These are phyloP conservation scores for Apiotrichum gracile DNA, from an alignment of 1,284 basidiomycete species.

Conservation along the genomic window DNA sequence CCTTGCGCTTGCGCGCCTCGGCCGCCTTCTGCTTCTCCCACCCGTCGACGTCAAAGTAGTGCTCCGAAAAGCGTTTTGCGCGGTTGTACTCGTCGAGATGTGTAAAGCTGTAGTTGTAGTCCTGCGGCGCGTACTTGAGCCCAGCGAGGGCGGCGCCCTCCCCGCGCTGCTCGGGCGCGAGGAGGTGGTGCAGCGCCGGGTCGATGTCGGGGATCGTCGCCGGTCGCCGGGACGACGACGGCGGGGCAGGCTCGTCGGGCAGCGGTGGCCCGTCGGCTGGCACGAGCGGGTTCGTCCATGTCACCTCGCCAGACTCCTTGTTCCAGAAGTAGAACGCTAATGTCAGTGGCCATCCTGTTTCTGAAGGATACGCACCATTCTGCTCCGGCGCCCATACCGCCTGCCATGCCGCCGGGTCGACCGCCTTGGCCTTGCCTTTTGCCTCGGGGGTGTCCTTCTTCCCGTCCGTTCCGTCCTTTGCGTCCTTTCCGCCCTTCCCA, in stretches of 20 bases:
- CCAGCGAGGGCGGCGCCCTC: constrained; percentile 51
- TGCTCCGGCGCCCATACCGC: constrained; percentile 75
- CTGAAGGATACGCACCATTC: constrained; percentile 49
- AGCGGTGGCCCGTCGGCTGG: constrained; percentile 30
- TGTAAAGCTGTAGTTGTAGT: constrained; percentile 54
- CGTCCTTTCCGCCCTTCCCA: not conserved
- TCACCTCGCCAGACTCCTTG: constrained; percentile 68
- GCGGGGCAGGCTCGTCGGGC: constrained; percentile 29
- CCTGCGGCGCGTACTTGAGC: constrained; percentile 55
- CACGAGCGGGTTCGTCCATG: constrained; percentile 75
- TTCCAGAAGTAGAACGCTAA: constrained; percentile 83
- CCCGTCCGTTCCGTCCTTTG: no score
- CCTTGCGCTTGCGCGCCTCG: constrained; percentile 55
- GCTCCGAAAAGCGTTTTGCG: constrained; percentile 75
- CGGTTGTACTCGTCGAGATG: constrained; percentile 78
- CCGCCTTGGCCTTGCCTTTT: constrained; percentile 8
- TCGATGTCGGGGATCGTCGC: constrained; percentile 61
- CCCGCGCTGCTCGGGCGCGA: constrained; percentile 58
- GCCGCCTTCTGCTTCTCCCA: constrained; percentile 64
- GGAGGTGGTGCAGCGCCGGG: constrained; percentile 71
- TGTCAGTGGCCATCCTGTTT: not conserved
- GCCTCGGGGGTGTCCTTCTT: constrained; percentile 17
- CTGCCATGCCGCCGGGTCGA: constrained; percentile 57
- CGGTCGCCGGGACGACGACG: constrained; percentile 49
- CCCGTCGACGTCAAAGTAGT: constrained; percentile 76